A percentile compares a stretch with the other conserved stretches of the same genome.
Conservation (phyloP, 2,329 filamentous ascomycete genomes). For the Talaromyces sp. region DNA sequence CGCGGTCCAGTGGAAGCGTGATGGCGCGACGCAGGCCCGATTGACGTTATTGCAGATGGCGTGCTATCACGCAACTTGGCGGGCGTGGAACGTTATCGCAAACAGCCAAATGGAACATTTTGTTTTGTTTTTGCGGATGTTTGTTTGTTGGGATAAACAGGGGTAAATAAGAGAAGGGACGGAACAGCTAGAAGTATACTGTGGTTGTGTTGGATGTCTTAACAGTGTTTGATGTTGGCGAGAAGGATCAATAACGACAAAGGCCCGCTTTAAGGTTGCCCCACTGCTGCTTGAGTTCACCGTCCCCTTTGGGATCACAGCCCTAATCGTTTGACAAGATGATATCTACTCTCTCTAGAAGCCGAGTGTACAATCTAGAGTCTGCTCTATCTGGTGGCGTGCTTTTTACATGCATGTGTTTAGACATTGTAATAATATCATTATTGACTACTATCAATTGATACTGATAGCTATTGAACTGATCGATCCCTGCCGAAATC, state of each 20-base stretch:
- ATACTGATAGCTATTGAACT: too few relatives aligned
- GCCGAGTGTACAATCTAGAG: background rate
- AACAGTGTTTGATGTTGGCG: background rate
- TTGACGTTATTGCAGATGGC: slow-evolving; percentile 18
- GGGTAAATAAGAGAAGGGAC: background rate
- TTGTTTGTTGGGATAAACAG: background rate
- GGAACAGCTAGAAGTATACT: background rate
- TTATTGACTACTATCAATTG: too few relatives aligned
- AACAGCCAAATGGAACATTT: background rate
- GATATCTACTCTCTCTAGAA: background rate
- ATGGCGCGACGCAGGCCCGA: slow-evolving; percentile 13
- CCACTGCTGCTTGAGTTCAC: background rate
- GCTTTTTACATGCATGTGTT: background rate
- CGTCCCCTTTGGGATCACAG: background rate
- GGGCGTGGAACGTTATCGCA: slow-evolving; percentile 20
- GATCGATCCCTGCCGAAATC: background rate
- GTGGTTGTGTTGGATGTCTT: background rate
- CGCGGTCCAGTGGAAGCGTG: background rate
- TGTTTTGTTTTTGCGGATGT: background rate
- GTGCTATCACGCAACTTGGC: slow-evolving; percentile 22
- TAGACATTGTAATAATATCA: too few relatives aligned
- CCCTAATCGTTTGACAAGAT: background rate
- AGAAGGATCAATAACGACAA: background rate
- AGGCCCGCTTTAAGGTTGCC: background rate
- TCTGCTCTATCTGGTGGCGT: background rate